Base-by-base conservation (phyloP, 371 early-diverging fungal species). In the Haplosporangium sp. region DNA sequence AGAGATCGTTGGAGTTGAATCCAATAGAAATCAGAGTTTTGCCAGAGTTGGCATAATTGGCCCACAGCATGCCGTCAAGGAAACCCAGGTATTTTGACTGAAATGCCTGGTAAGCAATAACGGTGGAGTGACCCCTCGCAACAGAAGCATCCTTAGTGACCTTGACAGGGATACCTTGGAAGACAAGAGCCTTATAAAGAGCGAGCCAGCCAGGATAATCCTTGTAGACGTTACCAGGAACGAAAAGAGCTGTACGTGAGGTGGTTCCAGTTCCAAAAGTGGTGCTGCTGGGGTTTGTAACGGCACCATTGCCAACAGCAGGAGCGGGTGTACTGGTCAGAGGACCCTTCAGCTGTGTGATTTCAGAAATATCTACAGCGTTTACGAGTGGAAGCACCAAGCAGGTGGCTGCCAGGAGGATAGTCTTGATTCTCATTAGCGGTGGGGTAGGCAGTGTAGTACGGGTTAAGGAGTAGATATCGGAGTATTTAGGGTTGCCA, bases 191-290 rank as follows among this genome's bases (percentile, higher is more conserved):
- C 39, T 73, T 73, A 48, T 73, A 73, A 6, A 67, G 42, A 15
- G 73, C 45, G 8, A 73, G 44, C 73, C 73, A 73, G 35, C 67
- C 73, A 19, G 73, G 73, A 19, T 71, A 71, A 48, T 71, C 65
- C 11, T 55, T 67, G 67, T 66, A 67, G 27, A 63, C 63, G 19
- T 5, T 63, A 10, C 52, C 59, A 1, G 73, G 73, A 34, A 73
- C 73, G 17, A 45, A 73, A 52, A 73, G 68, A 11, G 73, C 73
- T n/a, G 67, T 20, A 4, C 73, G 67, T 19, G 73, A 73, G 34
- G 67, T 56, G 0, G 67, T 63, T 35, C 73, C 73, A 3, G 61
- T 58, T 20, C 63, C 59, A 47, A 52, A 73, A n/a, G 20, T 57
- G 15, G 67, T 62, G 39, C 20, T 42, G 13, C 48, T 64, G 11